Base-by-base conservation (phyloP, 495 filamentous ascomycete genomes). In the Collariella sp. region DNA sequence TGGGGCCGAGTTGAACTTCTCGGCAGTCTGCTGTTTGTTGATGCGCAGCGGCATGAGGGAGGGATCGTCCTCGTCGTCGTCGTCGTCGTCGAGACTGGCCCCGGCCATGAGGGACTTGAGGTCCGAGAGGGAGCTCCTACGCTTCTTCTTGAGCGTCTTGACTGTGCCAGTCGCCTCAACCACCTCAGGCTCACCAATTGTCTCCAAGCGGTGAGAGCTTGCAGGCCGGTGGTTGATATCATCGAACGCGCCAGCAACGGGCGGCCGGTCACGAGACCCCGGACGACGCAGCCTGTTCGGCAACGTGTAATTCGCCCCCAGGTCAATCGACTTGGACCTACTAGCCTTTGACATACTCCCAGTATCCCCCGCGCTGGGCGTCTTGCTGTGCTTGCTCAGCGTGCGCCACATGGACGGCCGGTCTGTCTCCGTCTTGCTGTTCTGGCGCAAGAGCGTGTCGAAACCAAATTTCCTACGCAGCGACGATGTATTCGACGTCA, bases 81-180 rank as follows among this genome's bases (percentile, higher is more conserved):
- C 64, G n/a, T n/a, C n/a, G n/a, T 72, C 73, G 42, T 73, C 73
- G 7, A 80, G 59, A 40, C 64, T 75, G 9, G 74, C 62, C 9
- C 70, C 64, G 12, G 69, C 74, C 65, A 85, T 79, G 5, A 78
- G 72, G 39, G 73, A 75, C 62, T 87, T 86, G 24, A 98, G 72
- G 63, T 98, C 93, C 15, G 89, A 95, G 20, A 98, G 70, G 20
- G 91, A 96, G 68, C 90, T 95, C 59, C 93, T 83, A 56, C 93
- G 78, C 71, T 94, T 96, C 71, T 85, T 88, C 60, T 83, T 77
- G 64, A 76, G 54, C 33, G 73, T 62, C 52, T 75, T 80, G 29
- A 60, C 55, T n/a, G 26, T 31, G 26, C 65, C 57, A 0, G 59
- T 50, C 38, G 68, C 59, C 45, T 73, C 73, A 50, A 24, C 5